phyloP scores from a whole-genome alignment of 352 stramenopile species.

The Blastocystis sp. region DNA sequence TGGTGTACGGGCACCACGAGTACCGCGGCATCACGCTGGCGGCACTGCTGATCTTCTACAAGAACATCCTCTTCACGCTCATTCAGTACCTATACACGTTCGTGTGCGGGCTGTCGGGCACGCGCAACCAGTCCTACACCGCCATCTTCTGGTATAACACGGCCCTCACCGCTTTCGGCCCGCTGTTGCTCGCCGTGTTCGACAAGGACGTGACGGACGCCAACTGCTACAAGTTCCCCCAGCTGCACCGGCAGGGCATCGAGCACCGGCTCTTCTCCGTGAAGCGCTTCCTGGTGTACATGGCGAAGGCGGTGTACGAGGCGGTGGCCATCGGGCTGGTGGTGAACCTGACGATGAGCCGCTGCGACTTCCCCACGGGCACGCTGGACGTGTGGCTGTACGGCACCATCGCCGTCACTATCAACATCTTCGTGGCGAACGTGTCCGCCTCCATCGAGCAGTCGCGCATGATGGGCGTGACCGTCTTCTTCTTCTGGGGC shows the following conservation, averaged over 20 bases:
- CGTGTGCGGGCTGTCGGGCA: conserved; percentile 87
- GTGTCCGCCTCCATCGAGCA: conserved; percentile 9
- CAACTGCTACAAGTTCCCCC: conserved; percentile 13
- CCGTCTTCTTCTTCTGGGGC: conserved; percentile 21
- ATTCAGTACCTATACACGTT: conserved; percentile 87
- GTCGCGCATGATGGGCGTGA: neutral
- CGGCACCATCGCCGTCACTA: conserved; percentile 1
- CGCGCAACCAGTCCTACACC: conserved; percentile 12
- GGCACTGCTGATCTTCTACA: conserved; percentile 96
- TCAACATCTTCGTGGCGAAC: conserved; percentile 38
- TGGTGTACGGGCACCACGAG: conserved; percentile 96
- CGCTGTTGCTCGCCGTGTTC: conserved; percentile 27
- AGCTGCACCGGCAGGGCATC: conserved; percentile 31
- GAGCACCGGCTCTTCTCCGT: conserved; percentile 14
- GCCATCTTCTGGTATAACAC: conserved; percentile 41
- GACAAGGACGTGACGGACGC: conserved; percentile 11
- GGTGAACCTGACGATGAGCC: neutral
- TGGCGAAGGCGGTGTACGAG: conserved; percentile 8
- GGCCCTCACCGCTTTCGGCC: neutral
- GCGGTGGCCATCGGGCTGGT: conserved; percentile 11
- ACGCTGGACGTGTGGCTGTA: conserved; percentile 12
- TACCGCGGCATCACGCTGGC: conserved; percentile 91
- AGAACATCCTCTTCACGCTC: conserved; percentile 91
- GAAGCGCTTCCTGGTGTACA: neutral
- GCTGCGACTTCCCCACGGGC: neutral